Evolutionary conservation across 2,329 filamentous ascomycete species (phyloP).

Genomic region (Amauroascus niger): DNA sequence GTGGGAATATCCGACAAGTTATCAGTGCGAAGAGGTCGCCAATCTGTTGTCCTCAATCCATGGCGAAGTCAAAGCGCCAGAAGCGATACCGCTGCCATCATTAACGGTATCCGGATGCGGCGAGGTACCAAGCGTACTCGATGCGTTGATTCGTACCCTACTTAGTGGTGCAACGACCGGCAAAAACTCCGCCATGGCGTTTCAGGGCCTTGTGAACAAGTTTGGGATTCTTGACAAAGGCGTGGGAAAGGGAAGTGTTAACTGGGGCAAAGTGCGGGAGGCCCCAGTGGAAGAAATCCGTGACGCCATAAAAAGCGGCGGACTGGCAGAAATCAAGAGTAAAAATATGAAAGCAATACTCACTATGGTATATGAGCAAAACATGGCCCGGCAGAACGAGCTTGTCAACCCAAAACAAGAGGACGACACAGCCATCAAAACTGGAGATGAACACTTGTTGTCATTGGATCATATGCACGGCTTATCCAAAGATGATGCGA

Average conservation of each 20-base stretch:
- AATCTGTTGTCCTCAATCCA: constrained; percentile 56
- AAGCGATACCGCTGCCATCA: constrained; percentile 60
- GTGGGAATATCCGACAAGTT: constrained; percentile 53
- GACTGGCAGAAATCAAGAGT: constrained; percentile 60
- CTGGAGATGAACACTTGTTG: constrained; percentile 50
- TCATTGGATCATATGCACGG: constrained; percentile 55
- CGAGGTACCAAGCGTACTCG: constrained; percentile 55
- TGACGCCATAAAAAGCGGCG: constrained; percentile 59
- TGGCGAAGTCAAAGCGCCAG: constrained; percentile 54
- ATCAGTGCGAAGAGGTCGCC: constrained; percentile 61
- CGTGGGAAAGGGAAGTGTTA: constrained; percentile 59
- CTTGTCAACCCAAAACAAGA: constrained; percentile 33
- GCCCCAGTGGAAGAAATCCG: constrained; percentile 53
- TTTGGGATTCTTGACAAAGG: constrained; percentile 56
- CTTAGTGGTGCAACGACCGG: constrained; percentile 53
- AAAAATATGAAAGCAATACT: constrained; percentile 64
- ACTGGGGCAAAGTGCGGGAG: constrained; percentile 61
- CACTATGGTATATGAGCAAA: constrained; percentile 61
- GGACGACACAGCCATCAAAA: constrained; percentile 46
- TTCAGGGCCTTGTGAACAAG: constrained; percentile 53
- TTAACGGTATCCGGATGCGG: constrained; percentile 61
- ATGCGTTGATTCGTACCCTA: constrained; percentile 53
- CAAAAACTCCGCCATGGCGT: constrained; percentile 54
- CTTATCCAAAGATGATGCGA: constrained; percentile 47
- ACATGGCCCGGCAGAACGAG: constrained; percentile 47